Evolutionary conservation across 1,139 yeast genomes (phyloP).

Genomic region (Debaryomyces robertsiae): DNA sequence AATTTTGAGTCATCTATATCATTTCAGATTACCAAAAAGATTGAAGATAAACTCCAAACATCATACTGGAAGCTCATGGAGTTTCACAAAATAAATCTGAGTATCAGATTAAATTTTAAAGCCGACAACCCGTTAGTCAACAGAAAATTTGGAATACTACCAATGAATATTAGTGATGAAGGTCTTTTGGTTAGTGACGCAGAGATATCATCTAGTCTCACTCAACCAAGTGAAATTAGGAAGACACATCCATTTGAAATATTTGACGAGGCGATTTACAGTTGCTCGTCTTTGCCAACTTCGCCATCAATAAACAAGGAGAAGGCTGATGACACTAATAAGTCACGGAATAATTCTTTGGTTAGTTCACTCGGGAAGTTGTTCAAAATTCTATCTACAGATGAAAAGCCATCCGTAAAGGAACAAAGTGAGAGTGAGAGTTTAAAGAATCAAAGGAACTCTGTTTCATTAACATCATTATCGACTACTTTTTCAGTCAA

Average conservation of each 20-base stretch:
- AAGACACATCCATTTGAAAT: conserved; percentile 70
- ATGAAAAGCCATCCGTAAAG: conserved; percentile 21
- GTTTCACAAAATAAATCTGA: conserved; percentile 9
- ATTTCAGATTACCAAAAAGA: conserved; percentile 32
- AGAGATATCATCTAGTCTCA: conserved; percentile 15
- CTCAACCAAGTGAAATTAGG: conserved; percentile 37
- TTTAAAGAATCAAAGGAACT: conserved; percentile 25
- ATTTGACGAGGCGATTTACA: conserved; percentile 75
- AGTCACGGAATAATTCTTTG: conserved; percentile 30
- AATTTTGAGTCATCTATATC: conserved; percentile 40
- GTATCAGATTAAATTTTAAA: conserved; percentile 25
- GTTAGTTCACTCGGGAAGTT: conserved; percentile 43
- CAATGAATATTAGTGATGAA: conserved; percentile 35
- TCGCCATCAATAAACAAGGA: conserved; percentile 16
- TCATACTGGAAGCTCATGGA: conserved; percentile 26
- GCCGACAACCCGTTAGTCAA: conserved; percentile 57
- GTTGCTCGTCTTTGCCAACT: conserved; percentile 45
- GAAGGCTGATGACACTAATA: conserved; percentile 15
- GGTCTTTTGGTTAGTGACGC: conserved; percentile 23
- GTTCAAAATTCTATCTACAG: conserved; percentile 39
- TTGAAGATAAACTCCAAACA: conserved; percentile 32
- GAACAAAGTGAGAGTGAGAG: conserved; percentile 7
- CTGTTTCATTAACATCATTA: conserved; percentile 44
- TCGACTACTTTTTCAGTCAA: conserved; percentile 37
- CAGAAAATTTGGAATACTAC: conserved; percentile 49